phyloP scores from a whole-genome alignment of 768 basidiomycete genomes.

The Lentinula aciculospora region DNA sequence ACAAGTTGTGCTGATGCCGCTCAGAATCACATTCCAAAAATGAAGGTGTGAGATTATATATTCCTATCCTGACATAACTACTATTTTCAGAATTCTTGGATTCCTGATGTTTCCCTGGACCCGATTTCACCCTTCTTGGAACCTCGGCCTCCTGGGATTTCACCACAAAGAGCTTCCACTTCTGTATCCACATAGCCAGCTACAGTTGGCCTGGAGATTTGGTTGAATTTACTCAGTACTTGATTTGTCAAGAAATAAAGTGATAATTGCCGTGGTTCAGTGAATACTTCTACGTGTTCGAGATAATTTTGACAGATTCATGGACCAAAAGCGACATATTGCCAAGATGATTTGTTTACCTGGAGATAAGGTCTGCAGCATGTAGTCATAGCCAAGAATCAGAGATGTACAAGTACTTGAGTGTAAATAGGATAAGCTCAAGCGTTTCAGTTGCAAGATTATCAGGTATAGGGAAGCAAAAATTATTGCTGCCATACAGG shows the following conservation, averaged over 20 bases:
- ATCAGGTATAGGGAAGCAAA: slow-evolving; percentile 42
- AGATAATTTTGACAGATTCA: background rate
- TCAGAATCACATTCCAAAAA: no score
- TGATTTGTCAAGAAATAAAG: background rate
- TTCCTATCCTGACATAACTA: no score
- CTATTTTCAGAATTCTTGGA: no score
- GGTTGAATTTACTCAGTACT: background rate
- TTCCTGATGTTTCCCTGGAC: slow-evolving; percentile 29
- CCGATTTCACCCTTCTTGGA: no score
- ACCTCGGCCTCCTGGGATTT: slow-evolving; percentile 45
- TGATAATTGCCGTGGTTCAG: background rate
- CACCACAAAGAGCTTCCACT: slow-evolving; percentile 26
- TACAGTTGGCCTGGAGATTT: background rate
- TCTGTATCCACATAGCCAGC: slow-evolving; percentile 21
- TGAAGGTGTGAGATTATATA: no score
- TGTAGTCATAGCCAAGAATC: background rate
- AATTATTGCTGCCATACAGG: slow-evolving; percentile 24
- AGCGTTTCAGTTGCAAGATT: slow-evolving; percentile 40
- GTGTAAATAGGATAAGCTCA: slow-evolving; percentile 45
- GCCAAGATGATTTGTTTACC: background rate
- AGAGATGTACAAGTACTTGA: slow-evolving; percentile 16
- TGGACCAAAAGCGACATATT: background rate
- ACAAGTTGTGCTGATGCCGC: no score
- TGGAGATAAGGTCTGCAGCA: background rate
- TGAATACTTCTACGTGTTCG: background rate